Evolutionary conservation across 805 yeast species (phyloP), one percentile per base, ranked within the genome.

Genomic region (Maudiozyma saulgeensis): DNA sequence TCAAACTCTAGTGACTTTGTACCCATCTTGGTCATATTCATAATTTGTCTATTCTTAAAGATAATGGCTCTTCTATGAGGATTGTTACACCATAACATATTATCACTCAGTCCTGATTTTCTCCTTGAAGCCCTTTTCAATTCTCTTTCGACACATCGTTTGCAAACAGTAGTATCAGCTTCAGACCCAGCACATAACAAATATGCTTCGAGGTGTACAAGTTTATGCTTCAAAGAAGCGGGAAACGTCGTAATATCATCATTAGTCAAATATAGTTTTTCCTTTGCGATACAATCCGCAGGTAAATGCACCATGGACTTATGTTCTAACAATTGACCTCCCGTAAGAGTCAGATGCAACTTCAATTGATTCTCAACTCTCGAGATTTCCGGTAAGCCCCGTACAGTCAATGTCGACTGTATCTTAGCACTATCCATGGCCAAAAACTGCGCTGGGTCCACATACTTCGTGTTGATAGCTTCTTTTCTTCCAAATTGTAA

Each of bases 301-400:
- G 97, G 95, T 40, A 91, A 68, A 62, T 86, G 93, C 32, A 91
- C 68, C 43, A 86, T 67, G 6, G 9, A 18, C 26, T 46, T 46
- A 43, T 75, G 72, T 56, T 21, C 13, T 16, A 41, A 42, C 77
- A 74, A 50, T 31, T 81, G 15, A 21, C 16, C 38, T 42, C 16
- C 76, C 19, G 90, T 6, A 25, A 49, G 34, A n/a, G 39, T 46
- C 19, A 46, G 67, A 41, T 76, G 75, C 43, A 93, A 70, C 63
- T 87, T 89, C 64, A 91, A 88, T 68, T 91, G 98, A 6, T 96
- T 91, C 67, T 91, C 97, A 7, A 91, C 98, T 53, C 98, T 77
- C 15, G 96, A 87, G 57, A 80, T 81, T 5, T 77, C 69, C 1
- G 97, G 97, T 41, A 90, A 71, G 46, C 81, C 83, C 8, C 71